Evolutionary conservation across 352 stramenopile species (phyloP).

Genomic region (Hyaloperonospora brassicae): DNA sequence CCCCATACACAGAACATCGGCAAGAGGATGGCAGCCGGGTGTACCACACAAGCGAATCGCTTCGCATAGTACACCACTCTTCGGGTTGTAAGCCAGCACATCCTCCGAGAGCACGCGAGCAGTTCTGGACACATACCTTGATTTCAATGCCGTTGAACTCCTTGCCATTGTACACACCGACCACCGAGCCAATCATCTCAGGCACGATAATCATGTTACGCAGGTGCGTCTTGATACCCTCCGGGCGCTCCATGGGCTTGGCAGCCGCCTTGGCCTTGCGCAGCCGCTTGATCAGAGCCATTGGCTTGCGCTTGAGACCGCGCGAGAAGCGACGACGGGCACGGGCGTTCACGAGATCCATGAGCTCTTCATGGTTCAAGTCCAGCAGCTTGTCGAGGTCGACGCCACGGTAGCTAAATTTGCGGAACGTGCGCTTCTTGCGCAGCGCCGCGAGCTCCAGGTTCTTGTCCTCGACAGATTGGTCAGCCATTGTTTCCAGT

Average conservation of each 20-base stretch:
- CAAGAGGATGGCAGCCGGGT: constrained; percentile 56
- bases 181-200: constrained; percentile 99
- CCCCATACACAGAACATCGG: constrained; percentile 86
- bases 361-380: constrained; percentile 99
- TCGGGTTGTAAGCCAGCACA: constrained; percentile 62
- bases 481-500: constrained; percentile 47
- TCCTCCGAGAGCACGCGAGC: constrained; percentile 69
- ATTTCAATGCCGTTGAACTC: constrained; percentile 99
- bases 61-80: constrained; percentile 32
- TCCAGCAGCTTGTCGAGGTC: constrained; percentile 99
- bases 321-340: constrained; percentile 97
- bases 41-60: not conserved
- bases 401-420: constrained; percentile 99
- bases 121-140: constrained; percentile 90
- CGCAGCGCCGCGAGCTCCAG: constrained; percentile 91
- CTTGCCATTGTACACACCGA: constrained; percentile 99
- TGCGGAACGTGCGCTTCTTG: constrained; percentile 99
- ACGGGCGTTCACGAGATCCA: constrained; percentile 95
- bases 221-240: constrained; percentile 99
- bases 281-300: constrained; percentile 99
- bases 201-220: constrained; percentile 99
- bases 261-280: constrained; percentile 98
- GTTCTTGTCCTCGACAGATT: constrained; percentile 52
- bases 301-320: constrained; percentile 98
- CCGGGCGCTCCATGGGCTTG: constrained; percentile 94